Evolutionary conservation across 78 protist genomes (phyloP), one percentile per base, ranked within the genome.

Genomic region (Polysphondylium violaceum): DNA sequence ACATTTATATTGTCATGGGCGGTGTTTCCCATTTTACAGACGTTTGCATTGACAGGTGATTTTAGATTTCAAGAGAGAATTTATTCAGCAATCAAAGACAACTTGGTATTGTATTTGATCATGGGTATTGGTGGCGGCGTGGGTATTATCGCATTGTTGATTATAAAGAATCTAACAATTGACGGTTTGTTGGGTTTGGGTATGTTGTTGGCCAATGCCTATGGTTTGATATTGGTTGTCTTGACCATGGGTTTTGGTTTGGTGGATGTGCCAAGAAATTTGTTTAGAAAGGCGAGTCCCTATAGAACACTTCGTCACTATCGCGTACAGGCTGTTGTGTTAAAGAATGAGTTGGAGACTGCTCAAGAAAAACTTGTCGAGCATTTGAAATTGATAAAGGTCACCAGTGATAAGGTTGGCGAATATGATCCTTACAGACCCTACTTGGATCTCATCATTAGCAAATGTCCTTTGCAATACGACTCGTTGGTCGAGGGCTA

Each of bases 191-290:
- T 71, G 12, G n/a, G 53, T 17, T 43, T 83, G 21, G 27, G 51
- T 8, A 58, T 64, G 77, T 25, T 74, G 14, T 23, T 69, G 31
- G 67, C 69, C 8, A 83, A 83, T 83, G 91, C 44, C 17, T 83
- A 83, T 69, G 91, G 91, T 58, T 36, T 69, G 0, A 63, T 83
- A 16, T 56, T 83, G 5, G 63, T 83, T 9, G 77, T 72, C 0
- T 33, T 83, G 3, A 83, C 91, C 1, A 67, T 83, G 77, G 91
- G 91, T 6, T 83, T 51, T 43, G 91, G 91, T 19, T 58, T 83
- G 19, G 76, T 83, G 0, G 91, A 83, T 58, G 81, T 83, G 23
- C 91, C 91, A 19, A n/a, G 91, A 31, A 83, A 83, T 58, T 51
- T 83, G 11, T 23, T 83, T 0, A 44, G 91, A 40, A 67, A 83